Conservation (phyloP, 2,329 filamentous ascomycete species). For the Trichoderma sp. region DNA sequence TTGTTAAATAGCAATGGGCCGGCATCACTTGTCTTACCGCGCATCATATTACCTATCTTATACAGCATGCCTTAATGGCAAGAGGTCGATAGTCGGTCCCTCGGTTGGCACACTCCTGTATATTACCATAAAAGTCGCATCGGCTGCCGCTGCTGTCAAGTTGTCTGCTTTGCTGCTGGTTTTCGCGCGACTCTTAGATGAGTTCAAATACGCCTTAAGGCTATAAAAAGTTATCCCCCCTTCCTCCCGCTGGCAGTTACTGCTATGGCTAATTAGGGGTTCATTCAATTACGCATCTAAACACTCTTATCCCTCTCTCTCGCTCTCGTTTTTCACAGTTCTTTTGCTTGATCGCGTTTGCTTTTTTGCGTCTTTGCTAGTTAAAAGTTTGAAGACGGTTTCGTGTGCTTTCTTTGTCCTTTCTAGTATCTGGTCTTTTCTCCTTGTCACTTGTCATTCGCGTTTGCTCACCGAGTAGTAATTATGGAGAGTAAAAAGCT, state of each 20-base stretch:
- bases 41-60: slow-evolving; percentile 21
- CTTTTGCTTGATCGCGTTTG: neutral
- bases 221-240: slow-evolving; percentile 35
- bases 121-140: slow-evolving; percentile 54
- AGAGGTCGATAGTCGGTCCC: slow-evolving; percentile 40
- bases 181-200: slow-evolving; percentile 39
- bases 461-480: slow-evolving; percentile 23
- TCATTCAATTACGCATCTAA: slow-evolving; percentile 11
- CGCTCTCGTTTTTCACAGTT: neutral
- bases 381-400: neutral
- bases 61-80: slow-evolving; percentile 36
- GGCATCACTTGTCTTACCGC: slow-evolving; percentile 31
- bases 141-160: slow-evolving; percentile 45
- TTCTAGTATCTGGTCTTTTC: neutral
- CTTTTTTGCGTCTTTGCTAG: neutral
- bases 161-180: slow-evolving; percentile 37
- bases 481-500: slow-evolving; percentile 30
- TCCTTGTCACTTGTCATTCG: neutral
- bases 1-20: slow-evolving; percentile 34
- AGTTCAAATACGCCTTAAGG: slow-evolving; percentile 39
- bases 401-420: neutral
- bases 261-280: slow-evolving; percentile 13
- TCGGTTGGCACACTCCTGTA: slow-evolving; percentile 51
- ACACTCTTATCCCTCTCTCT: neutral
- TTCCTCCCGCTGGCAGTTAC: slow-evolving; percentile 28